These are phyloP conservation scores for Trichosanthes truncata DNA, from an alignment of 306 rosid genomes.

Conservation along the genomic window DNA sequence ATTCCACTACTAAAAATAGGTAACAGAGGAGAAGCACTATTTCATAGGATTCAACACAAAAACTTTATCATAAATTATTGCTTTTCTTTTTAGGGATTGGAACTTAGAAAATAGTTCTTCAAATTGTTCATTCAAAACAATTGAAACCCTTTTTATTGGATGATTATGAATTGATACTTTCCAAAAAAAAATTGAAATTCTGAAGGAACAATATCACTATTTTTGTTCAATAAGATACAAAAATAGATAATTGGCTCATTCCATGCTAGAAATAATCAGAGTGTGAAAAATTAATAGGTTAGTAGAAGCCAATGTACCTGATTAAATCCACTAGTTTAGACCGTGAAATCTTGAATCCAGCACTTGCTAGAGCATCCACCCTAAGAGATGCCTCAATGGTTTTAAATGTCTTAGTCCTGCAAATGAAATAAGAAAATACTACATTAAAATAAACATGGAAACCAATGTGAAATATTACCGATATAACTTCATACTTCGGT, in stretches of 20 bases:
- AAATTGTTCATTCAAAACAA: not conserved
- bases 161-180: not conserved
- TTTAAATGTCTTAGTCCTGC: conserved; percentile 74
- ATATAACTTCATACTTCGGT: conserved; percentile 44
- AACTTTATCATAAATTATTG: not conserved
- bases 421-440: conserved; percentile 6
- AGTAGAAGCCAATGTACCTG: conserved; percentile 31
- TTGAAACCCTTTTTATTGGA: not conserved
- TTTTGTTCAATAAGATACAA: not conserved
- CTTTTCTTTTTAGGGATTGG: not conserved
- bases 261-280: not conserved
- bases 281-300: not conserved
- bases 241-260: not conserved
- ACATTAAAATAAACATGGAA: not conserved
- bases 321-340: conserved; percentile 82
- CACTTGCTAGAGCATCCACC: conserved; percentile 93
- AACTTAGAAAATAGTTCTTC: not conserved
- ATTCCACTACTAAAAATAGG: not conserved
- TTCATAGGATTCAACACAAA: not conserved
- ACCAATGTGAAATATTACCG: conserved; percentile 10
- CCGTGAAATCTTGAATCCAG: conserved; percentile 86
- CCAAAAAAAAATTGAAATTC: not conserved
- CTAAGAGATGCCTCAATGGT: conserved; percentile 71
- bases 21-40: not conserved
- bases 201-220: not conserved